Percentiles rank a stretch among this genome's conserved stretches.
Evolutionary conservation across 2,329 filamentous ascomycete genomes (phyloP).

Genomic region (Aureobasidium leucospermi): DNA sequence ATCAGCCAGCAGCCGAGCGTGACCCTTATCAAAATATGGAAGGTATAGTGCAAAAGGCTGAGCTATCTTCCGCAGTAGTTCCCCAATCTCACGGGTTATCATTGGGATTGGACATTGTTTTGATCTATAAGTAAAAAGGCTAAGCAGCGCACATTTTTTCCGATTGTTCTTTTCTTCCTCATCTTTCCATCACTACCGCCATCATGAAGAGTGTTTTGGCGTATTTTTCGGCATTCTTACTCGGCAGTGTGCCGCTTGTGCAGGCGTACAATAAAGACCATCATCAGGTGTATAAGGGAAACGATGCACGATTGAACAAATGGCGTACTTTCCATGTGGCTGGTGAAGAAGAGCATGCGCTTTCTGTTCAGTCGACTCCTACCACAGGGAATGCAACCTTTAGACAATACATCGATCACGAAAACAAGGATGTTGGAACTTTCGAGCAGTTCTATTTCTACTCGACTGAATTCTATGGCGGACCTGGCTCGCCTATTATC

Average conservation of each 20-base stretch:
- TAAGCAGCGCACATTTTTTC: not conserved
- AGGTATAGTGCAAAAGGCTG: not conserved
- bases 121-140: not conserved
- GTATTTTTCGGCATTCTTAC: conserved; percentile 6
- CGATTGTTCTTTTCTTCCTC: not conserved
- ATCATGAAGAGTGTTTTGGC: conserved; percentile 5
- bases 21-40: not conserved
- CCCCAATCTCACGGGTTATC: not conserved
- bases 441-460: conserved; percentile 51
- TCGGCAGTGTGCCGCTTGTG: not conserved
- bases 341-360: not conserved
- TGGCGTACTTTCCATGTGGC: not conserved
- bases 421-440: conserved; percentile 47
- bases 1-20: not conserved
- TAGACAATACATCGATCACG: conserved; percentile 53
- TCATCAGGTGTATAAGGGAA: not conserved
- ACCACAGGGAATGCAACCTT: conserved; percentile 32
- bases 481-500: conserved; percentile 47
- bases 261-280: not conserved
- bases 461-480: conserved; percentile 45
- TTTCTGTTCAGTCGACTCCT: not conserved
- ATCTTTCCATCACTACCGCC: not conserved
- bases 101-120: not conserved
- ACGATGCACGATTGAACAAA: not conserved
- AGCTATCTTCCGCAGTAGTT: not conserved